These are phyloP conservation scores for Solanum okadae DNA, from an alignment of 257 asterid genomes.

Conservation along the genomic window DNA sequence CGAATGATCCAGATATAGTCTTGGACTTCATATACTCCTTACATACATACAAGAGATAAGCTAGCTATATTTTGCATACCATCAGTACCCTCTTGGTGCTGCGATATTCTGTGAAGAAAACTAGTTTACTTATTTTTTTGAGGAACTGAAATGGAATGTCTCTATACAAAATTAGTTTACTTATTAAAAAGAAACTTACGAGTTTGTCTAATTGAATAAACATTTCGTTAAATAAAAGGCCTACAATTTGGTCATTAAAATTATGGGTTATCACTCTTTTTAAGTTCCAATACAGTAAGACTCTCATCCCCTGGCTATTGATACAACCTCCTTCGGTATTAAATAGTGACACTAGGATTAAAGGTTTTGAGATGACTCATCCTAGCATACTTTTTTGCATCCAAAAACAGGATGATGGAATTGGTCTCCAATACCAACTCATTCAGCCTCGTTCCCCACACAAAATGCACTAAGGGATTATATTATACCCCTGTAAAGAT, in stretches of 20 bases:
- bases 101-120: neutral
- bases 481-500: neutral
- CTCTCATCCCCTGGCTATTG: neutral
- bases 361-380: neutral
- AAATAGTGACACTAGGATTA: neutral
- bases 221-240: neutral
- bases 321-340: neutral
- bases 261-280: neutral
- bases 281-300: neutral
- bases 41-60: neutral
- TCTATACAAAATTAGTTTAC: neutral
- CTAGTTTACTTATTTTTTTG: neutral
- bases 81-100: neutral
- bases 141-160: neutral
- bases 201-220: neutral
- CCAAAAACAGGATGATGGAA: neutral
- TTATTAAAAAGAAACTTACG: neutral
- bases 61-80: neutral
- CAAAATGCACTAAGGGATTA: neutral
- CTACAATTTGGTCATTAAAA: neutral
- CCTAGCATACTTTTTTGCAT: neutral
- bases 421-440: neutral
- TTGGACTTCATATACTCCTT: neutral
- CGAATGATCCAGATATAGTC: neutral
- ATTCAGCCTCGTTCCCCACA: neutral